phyloP scores from a whole-genome alignment of 176 grass and related monocot species.

The Rhynchospora breviuscula region DNA sequence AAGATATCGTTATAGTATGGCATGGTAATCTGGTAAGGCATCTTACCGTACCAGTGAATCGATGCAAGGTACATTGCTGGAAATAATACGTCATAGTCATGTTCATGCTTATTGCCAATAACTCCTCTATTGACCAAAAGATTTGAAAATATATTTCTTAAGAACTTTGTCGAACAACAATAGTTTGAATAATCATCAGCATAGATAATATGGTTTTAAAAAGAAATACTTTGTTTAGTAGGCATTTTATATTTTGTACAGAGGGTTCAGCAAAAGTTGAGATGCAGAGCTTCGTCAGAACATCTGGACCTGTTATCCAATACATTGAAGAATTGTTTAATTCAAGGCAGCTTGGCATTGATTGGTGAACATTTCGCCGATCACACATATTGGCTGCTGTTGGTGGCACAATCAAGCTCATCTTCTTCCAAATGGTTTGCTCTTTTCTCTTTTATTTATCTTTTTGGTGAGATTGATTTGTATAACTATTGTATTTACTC shows the following conservation, averaged over 20 bases:
- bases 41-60: not conserved
- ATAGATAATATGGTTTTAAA: not conserved
- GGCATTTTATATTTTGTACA: conserved; percentile 28
- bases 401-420: not conserved
- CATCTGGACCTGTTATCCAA: conserved; percentile 58
- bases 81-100: not conserved
- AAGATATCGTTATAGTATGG: not conserved
- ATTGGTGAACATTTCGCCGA: conserved; percentile 46
- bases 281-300: conserved; percentile 67
- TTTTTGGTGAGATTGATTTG: not conserved
- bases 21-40: not conserved
- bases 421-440: not conserved
- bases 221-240: not conserved
- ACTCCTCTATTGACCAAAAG: not conserved
- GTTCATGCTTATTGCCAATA: not conserved
- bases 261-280: conserved; percentile 57
- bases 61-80: not conserved
- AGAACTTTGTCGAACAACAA: not conserved
- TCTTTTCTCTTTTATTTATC: not conserved
- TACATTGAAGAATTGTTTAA: conserved; percentile 70
- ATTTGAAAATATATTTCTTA: not conserved
- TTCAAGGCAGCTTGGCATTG: conserved; percentile 58
- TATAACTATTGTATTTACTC: not conserved
- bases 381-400: not conserved
- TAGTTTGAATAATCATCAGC: not conserved